Base-by-base conservation (phyloP, 2,329 filamentous ascomycete species). In the Xylariaceae sp. region DNA sequence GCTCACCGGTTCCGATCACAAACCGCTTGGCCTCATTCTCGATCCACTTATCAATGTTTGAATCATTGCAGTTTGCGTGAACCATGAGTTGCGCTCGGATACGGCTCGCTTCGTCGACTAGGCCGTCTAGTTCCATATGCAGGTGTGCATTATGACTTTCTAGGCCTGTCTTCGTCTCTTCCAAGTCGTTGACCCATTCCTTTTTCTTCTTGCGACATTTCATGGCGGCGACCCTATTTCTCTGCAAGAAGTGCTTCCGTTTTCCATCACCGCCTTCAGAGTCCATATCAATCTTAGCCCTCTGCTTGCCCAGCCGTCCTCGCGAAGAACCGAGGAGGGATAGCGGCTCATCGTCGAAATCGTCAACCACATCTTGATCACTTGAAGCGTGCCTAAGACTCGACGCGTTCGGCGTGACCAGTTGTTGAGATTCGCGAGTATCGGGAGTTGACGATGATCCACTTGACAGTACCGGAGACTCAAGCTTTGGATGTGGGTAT, bases 151-250 rank as follows among this genome's bases (percentile, higher is more conserved):
- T 74, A 47, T 76, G 73, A 4, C 64, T 67, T 67, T 83, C 81
- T 50, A 83, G 65, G 0, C 68, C 73, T 8, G 70, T 64, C 57
- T 77, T 78, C 4, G 73, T 75, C 56, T 78, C 75, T 60, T 83
- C 79, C 18, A 83, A 68, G n/a, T 78, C 75, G 10, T 72, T 72
- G 18, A 80, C 76, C 76, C 78, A 82, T 65, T 77, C 73, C 72
- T 83, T 84, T 67, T 82, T 83, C 73, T 89, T 89, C 67, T 87
- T 82, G 2, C 88, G 82, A 68, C 88, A 91, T 69, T 90, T 90
- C 70, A 85, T 88, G 1, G 88, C 88, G 0, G 88, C 88, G 2
- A 88, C 75, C 8, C 88, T 80, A 71, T 92, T 92, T 61, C 88
- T 82, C 72, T 89, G 85, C 0, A 90, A 78, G 65, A 85, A 86